Conservation (phyloP, 345 rosid species). For the Carallia pectinifolia region DNA sequence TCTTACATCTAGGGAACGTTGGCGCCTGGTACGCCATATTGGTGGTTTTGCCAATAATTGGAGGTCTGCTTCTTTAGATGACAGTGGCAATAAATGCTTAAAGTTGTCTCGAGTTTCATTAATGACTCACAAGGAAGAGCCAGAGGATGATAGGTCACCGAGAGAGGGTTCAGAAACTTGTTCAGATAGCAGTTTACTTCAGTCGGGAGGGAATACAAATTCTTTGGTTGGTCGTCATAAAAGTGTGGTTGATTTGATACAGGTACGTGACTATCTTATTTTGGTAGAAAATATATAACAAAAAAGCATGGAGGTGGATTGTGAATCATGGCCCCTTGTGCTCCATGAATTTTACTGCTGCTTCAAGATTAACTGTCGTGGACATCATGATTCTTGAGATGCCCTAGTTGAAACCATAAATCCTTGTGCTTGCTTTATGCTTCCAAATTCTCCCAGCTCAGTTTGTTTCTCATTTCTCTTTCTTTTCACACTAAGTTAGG, state of each 20-base stretch:
- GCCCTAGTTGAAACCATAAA: too few relatives aligned
- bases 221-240: slow-evolving; percentile 61
- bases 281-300: not conserved
- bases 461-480: too few relatives aligned
- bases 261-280: slow-evolving; percentile 42
- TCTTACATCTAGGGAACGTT: slow-evolving; percentile 74
- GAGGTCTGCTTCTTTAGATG: slow-evolving; percentile 51
- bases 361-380: not conserved
- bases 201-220: slow-evolving; percentile 35
- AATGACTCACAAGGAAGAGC: slow-evolving; percentile 75
- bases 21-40: slow-evolving; percentile 57
- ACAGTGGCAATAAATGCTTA: slow-evolving; percentile 43
- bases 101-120: slow-evolving; percentile 52
- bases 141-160: slow-evolving; percentile 69
- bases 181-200: slow-evolving; percentile 7
- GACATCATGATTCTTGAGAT: too few relatives aligned
- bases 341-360: not conserved
- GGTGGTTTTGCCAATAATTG: slow-evolving; percentile 59
- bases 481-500: too few relatives aligned
- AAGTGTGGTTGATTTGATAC: slow-evolving; percentile 85
- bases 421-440: too few relatives aligned
- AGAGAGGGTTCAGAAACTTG: slow-evolving; percentile 27
- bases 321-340: not conserved
- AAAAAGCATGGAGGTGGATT: not conserved
- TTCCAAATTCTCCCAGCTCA: too few relatives aligned